phyloP scores from a whole-genome alignment of 352 stramenopile species.

The Globisporangium parvum region DNA sequence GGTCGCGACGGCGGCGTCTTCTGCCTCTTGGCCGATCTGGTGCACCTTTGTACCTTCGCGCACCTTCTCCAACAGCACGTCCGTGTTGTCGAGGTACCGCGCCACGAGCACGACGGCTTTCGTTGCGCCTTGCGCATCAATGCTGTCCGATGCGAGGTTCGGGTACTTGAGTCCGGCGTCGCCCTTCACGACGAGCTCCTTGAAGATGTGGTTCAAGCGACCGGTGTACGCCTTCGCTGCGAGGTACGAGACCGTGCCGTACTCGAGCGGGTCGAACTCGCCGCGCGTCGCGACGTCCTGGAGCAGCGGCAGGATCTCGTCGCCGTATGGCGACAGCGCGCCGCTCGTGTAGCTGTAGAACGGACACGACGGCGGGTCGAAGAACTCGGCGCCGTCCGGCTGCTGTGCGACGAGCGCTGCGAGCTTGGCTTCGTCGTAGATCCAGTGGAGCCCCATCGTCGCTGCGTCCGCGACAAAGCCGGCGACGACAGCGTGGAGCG shows the following conservation, averaged over 20 bases:
- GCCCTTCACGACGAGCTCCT: constrained; percentile 58
- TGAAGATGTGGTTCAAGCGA: constrained; percentile 59
- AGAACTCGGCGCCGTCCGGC: constrained; percentile 31
- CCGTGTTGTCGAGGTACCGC: constrained; percentile 31
- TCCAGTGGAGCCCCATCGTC: constrained; percentile 71
- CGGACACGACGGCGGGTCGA: constrained; percentile 47
- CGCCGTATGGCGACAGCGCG: constrained; percentile 51
- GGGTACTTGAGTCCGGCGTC: constrained; percentile 54
- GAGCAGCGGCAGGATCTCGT: constrained; percentile 60
- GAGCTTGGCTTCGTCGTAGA: constrained; percentile 55
- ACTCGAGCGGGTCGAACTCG: constrained; percentile 37
- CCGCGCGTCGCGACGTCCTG: constrained; percentile 36
- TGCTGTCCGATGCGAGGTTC: constrained; percentile 41
- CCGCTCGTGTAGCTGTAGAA: constrained; percentile 62
- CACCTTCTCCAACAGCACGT: constrained; percentile 35
- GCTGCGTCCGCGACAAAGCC: constrained; percentile 60
- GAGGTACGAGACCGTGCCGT: constrained; percentile 40
- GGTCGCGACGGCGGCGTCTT: constrained; percentile 43
- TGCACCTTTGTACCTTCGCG: constrained; percentile 48
- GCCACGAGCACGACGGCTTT: constrained; percentile 52
- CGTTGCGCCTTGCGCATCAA: constrained; percentile 54
- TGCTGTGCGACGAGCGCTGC: constrained; percentile 13
- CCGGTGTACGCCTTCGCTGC: constrained; percentile 53
- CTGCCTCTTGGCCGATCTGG: constrained; percentile 38
- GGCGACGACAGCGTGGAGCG: constrained; percentile 35